Percentiles rank a stretch among this genome's conserved stretches.
These are phyloP conservation scores for Coniochaeta pulveracea DNA, from an alignment of 2,329 filamentous ascomycete species.

Conservation along the genomic window DNA sequence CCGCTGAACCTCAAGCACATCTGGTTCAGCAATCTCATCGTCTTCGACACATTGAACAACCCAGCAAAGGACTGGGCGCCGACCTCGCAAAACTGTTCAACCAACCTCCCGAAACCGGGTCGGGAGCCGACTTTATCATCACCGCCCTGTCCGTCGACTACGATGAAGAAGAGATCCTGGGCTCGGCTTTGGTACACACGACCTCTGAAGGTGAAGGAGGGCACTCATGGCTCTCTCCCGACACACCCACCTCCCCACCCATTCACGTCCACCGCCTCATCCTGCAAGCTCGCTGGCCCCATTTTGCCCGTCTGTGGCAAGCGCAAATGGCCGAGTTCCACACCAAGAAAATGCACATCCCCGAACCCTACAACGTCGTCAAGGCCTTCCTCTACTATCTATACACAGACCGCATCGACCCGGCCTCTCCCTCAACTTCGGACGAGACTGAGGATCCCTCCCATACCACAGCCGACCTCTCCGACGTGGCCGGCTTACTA, in stretches of 20 bases:
- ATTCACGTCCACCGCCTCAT: conserved; percentile 96
- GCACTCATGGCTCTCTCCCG: conserved; percentile 47
- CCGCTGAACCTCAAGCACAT: conserved; percentile 40
- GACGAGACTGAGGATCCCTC: conserved; percentile 20
- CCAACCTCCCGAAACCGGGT: conserved; percentile 69
- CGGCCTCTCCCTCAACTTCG: conserved; percentile 30
- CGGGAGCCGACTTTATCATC: conserved; percentile 81
- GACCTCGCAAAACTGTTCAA: conserved; percentile 86
- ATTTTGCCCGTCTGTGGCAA: conserved; percentile 84
- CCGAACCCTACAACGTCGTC: conserved; percentile 88
- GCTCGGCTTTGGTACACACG: conserved; percentile 33
- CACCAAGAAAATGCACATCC: conserved; percentile 94
- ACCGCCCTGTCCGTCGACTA: conserved; percentile 77
- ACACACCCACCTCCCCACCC: conserved; percentile 60
- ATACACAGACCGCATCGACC: conserved; percentile 84
- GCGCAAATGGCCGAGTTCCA: conserved; percentile 97
- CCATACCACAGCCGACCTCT: conserved; percentile 59
- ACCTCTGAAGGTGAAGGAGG: conserved; percentile 26
- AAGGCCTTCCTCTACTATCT: conserved; percentile 93
- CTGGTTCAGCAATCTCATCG: conserved; percentile 34
- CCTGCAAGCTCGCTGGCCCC: conserved; percentile 88
- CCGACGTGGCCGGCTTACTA: conserved; percentile 83
- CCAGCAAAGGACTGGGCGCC: conserved; percentile 61
- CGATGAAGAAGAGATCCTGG: conserved; percentile 53
- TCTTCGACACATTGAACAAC: conserved; percentile 35